Evolutionary conservation across 2,329 filamentous ascomycete genomes (phyloP).

Genomic region (Nigrospora osmanthi): DNA sequence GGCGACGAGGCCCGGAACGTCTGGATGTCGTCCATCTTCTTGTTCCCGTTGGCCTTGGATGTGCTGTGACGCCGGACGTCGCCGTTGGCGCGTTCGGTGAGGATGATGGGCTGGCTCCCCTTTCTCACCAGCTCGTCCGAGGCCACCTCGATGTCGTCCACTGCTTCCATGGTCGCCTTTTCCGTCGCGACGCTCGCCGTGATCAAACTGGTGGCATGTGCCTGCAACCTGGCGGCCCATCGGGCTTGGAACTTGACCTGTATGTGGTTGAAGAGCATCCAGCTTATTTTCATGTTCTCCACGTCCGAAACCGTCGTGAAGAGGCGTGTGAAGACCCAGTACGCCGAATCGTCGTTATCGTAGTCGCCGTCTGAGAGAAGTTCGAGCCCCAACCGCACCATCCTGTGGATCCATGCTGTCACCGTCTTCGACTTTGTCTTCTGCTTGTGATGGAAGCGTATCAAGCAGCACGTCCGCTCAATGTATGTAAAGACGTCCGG

Average conservation of each 20-base stretch:
- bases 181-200: slow-evolving; percentile 1
- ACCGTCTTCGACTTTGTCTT: slow-evolving; percentile 8
- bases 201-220: slow-evolving; percentile 4
- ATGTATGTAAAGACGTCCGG: slow-evolving; percentile 11
- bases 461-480: slow-evolving; percentile 13
- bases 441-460: slow-evolving; percentile 18
- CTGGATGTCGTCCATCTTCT: too few relatives aligned
- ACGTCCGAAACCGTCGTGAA: slow-evolving; percentile 13
- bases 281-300: slow-evolving; percentile 11
- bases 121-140: too few relatives aligned
- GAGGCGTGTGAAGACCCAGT: slow-evolving; percentile 13
- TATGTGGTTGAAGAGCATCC: slow-evolving; percentile 14
- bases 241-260: slow-evolving; percentile 10
- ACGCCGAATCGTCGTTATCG: slow-evolving; percentile 18
- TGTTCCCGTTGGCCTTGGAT: too few relatives aligned
- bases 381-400: slow-evolving; percentile 16
- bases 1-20: too few relatives aligned
- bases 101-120: too few relatives aligned
- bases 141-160: too few relatives aligned
- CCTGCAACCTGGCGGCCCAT: slow-evolving; percentile 16
- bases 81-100: too few relatives aligned
- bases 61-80: too few relatives aligned
- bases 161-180: too few relatives aligned
- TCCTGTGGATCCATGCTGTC: slow-evolving; percentile 9
- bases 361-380: slow-evolving; percentile 19